These are phyloP conservation scores for Exophiala sideris DNA, from an alignment of 2,329 filamentous ascomycete genomes.

Conservation along the genomic window DNA sequence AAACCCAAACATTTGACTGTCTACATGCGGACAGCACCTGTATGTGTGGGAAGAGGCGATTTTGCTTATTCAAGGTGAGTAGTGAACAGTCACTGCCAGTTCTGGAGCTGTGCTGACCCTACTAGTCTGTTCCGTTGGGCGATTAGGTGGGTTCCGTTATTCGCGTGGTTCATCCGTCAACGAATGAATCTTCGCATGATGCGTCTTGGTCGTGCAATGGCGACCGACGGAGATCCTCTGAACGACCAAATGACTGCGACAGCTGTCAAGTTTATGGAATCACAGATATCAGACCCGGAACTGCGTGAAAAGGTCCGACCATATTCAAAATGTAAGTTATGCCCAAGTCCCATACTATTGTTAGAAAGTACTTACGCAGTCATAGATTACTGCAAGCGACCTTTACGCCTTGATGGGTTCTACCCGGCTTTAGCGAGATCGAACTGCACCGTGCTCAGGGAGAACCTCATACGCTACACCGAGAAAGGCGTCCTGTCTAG, in stretches of 20 bases:
- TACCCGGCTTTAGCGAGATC: slow-evolving; percentile 6
- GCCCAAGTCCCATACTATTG: not conserved
- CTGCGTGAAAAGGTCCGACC: slow-evolving; percentile 11
- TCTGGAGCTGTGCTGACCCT: too few relatives aligned
- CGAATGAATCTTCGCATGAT: slow-evolving; percentile 8
- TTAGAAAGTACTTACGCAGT: not conserved
- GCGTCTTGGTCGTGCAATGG: not conserved
- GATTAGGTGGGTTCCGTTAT: slow-evolving; percentile 1
- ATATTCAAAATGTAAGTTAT: slow-evolving; percentile 10
- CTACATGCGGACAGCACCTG: slow-evolving; percentile 11
- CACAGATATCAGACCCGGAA: slow-evolving; percentile 11
- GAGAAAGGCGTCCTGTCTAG: slow-evolving; percentile 10
- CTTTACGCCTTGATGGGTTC: slow-evolving; percentile 10
- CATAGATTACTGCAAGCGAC: slow-evolving; percentile 14
- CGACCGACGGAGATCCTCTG: not conserved
- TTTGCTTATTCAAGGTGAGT: slow-evolving; percentile 7
- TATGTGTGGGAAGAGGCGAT: slow-evolving; percentile 2
- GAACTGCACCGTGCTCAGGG: slow-evolving; percentile 14
- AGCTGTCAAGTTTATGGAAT: slow-evolving; percentile 12
- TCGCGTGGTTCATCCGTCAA: slow-evolving; percentile 4
- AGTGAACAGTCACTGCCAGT: too few relatives aligned
- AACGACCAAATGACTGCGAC: slow-evolving; percentile 5
- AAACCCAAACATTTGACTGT: slow-evolving; percentile 10
- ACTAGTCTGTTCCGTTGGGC: slow-evolving; percentile 1
- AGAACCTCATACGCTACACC: slow-evolving; percentile 13